Conservation (phyloP, 208 protist species). For the Trypanosoma avium region DNA sequence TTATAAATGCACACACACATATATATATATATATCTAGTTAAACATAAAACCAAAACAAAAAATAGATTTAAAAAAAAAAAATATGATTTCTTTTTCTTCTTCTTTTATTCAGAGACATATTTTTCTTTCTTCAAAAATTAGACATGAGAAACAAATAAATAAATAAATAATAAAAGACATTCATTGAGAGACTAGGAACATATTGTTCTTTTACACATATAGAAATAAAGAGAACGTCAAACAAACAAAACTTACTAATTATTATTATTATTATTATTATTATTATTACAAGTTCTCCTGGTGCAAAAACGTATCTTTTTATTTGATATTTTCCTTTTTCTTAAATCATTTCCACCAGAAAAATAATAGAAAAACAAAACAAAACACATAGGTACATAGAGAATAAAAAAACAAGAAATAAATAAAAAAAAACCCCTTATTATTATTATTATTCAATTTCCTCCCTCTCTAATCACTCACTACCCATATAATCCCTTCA, state of each 20-base stretch:
- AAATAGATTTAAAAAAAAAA: constrained; percentile 7
- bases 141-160: background rate
- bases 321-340: background rate
- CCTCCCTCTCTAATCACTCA: background rate
- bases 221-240: no score
- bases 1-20: no score
- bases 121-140: background rate
- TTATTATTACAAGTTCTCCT: no score
- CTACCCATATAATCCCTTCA: constrained; percentile 25
- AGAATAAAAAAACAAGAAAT: background rate
- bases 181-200: background rate
- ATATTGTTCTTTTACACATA: background rate
- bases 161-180: constrained; percentile 10
- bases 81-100: constrained; percentile 13
- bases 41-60: background rate
- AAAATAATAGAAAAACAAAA: constrained; percentile 20
- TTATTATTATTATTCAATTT: background rate
- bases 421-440: background rate
- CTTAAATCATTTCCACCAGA: constrained; percentile 1
- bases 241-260: no score
- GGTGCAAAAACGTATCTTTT: no score
- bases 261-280: no score
- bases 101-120: constrained; percentile 7
- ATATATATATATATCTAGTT: no score
- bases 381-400: background rate